A percentile compares a stretch with the other conserved stretches of the same genome.
Evolutionary conservation across 75 land plant species (phyloP).

Genomic region (Sequoiadendron giganteum): DNA sequence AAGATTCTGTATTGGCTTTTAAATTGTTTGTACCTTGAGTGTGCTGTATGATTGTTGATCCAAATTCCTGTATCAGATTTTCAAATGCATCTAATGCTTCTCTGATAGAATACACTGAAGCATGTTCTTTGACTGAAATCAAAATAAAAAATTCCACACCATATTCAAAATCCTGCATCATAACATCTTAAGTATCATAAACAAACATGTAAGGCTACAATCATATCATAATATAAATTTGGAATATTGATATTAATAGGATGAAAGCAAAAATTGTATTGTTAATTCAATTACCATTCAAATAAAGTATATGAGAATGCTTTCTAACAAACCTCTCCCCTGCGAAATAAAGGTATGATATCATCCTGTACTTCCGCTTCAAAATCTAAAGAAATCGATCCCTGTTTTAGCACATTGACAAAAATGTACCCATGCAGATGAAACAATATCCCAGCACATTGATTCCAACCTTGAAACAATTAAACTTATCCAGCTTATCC

Average conservation of each 20-base stretch:
- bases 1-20: not conserved
- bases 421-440: not conserved
- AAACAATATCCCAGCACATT: not conserved
- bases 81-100: slow-evolving; percentile 55
- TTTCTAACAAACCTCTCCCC: slow-evolving; percentile 77
- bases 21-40: slow-evolving; percentile 60
- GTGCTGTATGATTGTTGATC: slow-evolving; percentile 66
- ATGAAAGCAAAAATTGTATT: not conserved
- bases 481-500: not conserved
- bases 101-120: slow-evolving; percentile 33
- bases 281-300: not conserved
- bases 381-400: slow-evolving; percentile 56
- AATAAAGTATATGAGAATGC: not conserved
- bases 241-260: not conserved
- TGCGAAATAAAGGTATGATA: slow-evolving; percentile 77
- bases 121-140: slow-evolving; percentile 49
- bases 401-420: slow-evolving; percentile 43
- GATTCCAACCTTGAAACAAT: not conserved
- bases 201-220: not conserved
- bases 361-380: slow-evolving; percentile 96
- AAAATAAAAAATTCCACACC: slow-evolving; percentile 79
- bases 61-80: slow-evolving; percentile 37
- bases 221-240: not conserved
- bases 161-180: slow-evolving; percentile 70
- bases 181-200: not conserved